Evolutionary conservation across 2,329 filamentous ascomycete genomes (phyloP).

Genomic region (Fusarium austroafricanum): DNA sequence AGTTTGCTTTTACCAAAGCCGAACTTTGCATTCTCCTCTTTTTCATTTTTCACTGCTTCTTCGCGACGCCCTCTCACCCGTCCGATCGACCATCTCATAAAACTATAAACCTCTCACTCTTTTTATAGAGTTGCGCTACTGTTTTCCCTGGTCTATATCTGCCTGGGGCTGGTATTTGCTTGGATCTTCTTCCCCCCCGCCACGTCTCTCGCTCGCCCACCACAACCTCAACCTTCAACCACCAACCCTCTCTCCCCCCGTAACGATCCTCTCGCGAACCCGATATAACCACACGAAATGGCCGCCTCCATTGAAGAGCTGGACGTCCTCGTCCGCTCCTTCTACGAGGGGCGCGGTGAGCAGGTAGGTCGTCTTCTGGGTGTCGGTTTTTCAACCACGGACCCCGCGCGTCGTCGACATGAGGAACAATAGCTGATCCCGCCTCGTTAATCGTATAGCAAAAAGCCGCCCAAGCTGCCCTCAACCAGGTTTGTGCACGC

Average conservation of each 20-base stretch:
- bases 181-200: conserved; percentile 47
- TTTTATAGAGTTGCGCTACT: conserved; percentile 35
- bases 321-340: conserved; percentile 94
- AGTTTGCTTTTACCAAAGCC: conserved; percentile 35
- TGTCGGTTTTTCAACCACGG: conserved; percentile 35
- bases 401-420: conserved; percentile 38
- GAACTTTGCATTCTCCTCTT: conserved; percentile 41
- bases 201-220: conserved; percentile 37
- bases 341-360: conserved; percentile 96
- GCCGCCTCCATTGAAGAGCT: conserved; percentile 88
- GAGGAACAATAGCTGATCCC: conserved; percentile 34
- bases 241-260: conserved; percentile 38
- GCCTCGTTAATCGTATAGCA: conserved; percentile 70
- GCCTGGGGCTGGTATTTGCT: conserved; percentile 44
- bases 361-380: conserved; percentile 68
- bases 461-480: conserved; percentile 92
- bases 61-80: conserved; percentile 20
- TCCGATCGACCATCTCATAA: conserved; percentile 9
- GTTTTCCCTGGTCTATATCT: conserved; percentile 35
- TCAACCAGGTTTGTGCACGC: conserved; percentile 81
- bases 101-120: conserved; percentile 1
- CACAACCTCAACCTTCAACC: conserved; percentile 38
- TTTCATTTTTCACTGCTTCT: conserved; percentile 36
- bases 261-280: conserved; percentile 47
- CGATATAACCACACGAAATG: conserved; percentile 59